phyloP scores from a whole-genome alignment of 148 eudicot species.

The Rhododendron ferrugineum region DNA sequence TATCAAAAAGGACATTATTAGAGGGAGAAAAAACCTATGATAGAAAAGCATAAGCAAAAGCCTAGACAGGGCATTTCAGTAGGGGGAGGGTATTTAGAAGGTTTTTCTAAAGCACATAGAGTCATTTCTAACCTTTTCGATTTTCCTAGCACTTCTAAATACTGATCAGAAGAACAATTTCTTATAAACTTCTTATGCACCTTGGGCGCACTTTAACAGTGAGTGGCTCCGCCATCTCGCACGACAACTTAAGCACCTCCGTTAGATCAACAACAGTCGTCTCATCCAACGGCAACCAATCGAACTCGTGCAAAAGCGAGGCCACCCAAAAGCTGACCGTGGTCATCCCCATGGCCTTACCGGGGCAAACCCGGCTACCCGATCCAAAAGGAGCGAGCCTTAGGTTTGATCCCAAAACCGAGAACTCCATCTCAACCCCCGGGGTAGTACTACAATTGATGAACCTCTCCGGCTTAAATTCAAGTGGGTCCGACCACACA shows the following conservation, averaged over 20 bases:
- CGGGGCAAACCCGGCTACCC: constrained; percentile 74
- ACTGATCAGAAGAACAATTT: background rate
- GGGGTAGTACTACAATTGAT: background rate
- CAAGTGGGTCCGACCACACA: constrained; percentile 47
- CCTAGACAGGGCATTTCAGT: background rate
- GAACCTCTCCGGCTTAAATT: constrained; percentile 49
- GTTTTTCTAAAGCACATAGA: background rate
- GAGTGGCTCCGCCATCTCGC: constrained; percentile 78
- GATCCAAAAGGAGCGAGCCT: constrained; percentile 86
- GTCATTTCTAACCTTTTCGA: background rate
- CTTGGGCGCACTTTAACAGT: constrained; percentile 25
- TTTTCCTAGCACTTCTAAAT: background rate
- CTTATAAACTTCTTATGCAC: background rate
- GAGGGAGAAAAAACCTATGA: background rate
- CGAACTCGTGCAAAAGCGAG: constrained; percentile 53
- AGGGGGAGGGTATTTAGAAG: background rate
- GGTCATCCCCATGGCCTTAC: constrained; percentile 60
- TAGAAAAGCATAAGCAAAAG: background rate
- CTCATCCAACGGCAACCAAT: constrained; percentile 23
- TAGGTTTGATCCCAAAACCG: constrained; percentile 61
- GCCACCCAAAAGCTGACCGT: constrained; percentile 79
- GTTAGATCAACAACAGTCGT: constrained; percentile 38
- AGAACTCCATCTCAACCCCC: constrained; percentile 12
- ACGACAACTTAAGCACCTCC: constrained; percentile 59
- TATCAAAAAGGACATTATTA: background rate